phyloP scores from a whole-genome alignment of 495 filamentous ascomycete species.

The Talaromyces thailandensis region DNA sequence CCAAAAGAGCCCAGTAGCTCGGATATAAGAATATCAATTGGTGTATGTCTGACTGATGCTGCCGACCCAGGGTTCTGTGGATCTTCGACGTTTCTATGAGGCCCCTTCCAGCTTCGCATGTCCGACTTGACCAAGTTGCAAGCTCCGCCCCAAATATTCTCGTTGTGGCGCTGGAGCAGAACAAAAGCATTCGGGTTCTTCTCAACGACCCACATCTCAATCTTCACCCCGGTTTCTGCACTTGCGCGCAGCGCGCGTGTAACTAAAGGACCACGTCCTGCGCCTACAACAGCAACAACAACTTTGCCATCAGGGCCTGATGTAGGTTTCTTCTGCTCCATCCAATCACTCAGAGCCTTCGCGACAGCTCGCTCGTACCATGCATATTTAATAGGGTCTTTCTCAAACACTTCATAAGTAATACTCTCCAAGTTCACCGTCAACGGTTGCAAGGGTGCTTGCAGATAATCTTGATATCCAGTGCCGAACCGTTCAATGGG shows the following conservation, averaged over 20 bases:
- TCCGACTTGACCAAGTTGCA: constrained; percentile 90
- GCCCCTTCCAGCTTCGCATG: constrained; percentile 91
- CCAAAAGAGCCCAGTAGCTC: constrained; percentile 90
- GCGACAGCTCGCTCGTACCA: constrained; percentile 85
- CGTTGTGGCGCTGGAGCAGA: constrained; percentile 78
- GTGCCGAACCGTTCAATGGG: constrained; percentile 60
- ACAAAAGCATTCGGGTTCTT: constrained; percentile 99
- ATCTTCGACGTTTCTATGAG: constrained; percentile 17
- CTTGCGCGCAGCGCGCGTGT: constrained; percentile 76
- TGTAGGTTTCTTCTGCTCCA: constrained; percentile 56
- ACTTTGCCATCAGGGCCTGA: constrained; percentile 62
- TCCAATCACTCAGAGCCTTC: constrained; percentile 77
- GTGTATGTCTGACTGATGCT: constrained; percentile 30
- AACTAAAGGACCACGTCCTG: constrained; percentile 85
- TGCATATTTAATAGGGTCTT: constrained; percentile 94
- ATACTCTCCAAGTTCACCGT: constrained; percentile 94
- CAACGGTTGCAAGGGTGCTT: constrained; percentile 87
- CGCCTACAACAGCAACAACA: constrained; percentile 85
- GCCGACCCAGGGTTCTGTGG: background rate
- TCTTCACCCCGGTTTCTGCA: constrained; percentile 59
- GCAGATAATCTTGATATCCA: constrained; percentile 89
- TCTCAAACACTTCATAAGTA: constrained; percentile 98
- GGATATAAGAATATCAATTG: constrained; percentile 87
- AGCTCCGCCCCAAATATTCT: constrained; percentile 58
- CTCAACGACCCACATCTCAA: constrained; percentile 87